Percentiles rank a stretch among this genome's conserved stretches.
phyloP scores from a whole-genome alignment of 768 basidiomycete genomes.

The Leccinum fibrillosum region DNA sequence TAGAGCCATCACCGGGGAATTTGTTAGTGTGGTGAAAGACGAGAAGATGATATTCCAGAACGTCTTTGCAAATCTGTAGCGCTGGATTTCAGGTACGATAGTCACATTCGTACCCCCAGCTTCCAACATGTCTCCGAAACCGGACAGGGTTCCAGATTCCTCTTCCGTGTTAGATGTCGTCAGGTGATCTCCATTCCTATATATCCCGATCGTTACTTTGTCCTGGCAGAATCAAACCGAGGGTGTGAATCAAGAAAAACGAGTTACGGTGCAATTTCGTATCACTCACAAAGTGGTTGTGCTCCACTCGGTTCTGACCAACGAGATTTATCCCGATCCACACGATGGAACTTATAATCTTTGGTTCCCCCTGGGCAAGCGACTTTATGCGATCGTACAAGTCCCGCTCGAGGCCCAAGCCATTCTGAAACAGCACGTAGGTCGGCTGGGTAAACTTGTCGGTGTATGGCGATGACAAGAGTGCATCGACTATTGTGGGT shows the following conservation, averaged over 20 bases:
- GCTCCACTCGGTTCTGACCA: slow-evolving; percentile 46
- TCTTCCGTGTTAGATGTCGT: slow-evolving; percentile 39
- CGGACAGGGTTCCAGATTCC: slow-evolving; percentile 42
- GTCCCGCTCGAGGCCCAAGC: slow-evolving; percentile 59
- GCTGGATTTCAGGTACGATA: slow-evolving; percentile 58
- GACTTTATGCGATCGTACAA: slow-evolving; percentile 50
- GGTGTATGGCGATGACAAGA: slow-evolving; percentile 49
- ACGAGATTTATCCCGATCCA: slow-evolving; percentile 53
- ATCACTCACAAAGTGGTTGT: slow-evolving; percentile 47
- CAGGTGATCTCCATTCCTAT: slow-evolving; percentile 43
- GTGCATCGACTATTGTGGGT: slow-evolving; percentile 50
- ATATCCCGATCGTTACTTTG: slow-evolving; percentile 50
- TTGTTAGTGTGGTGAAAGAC: slow-evolving; percentile 48
- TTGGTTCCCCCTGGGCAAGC: slow-evolving; percentile 43
- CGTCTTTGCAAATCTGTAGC: slow-evolving; percentile 60
- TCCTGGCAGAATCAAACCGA: slow-evolving; percentile 25
- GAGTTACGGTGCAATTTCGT: not conserved
- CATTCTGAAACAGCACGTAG: slow-evolving; percentile 69
- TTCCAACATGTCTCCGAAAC: slow-evolving; percentile 43
- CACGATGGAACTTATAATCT: slow-evolving; percentile 52
- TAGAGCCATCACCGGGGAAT: slow-evolving; percentile 46
- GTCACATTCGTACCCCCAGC: slow-evolving; percentile 46
- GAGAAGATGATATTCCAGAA: slow-evolving; percentile 62
- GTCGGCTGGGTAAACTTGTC: slow-evolving; percentile 49
- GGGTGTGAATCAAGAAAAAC: not conserved